These are phyloP conservation scores for Penstemon newberryi DNA, from an alignment of 257 asterid genomes.

Conservation along the genomic window DNA sequence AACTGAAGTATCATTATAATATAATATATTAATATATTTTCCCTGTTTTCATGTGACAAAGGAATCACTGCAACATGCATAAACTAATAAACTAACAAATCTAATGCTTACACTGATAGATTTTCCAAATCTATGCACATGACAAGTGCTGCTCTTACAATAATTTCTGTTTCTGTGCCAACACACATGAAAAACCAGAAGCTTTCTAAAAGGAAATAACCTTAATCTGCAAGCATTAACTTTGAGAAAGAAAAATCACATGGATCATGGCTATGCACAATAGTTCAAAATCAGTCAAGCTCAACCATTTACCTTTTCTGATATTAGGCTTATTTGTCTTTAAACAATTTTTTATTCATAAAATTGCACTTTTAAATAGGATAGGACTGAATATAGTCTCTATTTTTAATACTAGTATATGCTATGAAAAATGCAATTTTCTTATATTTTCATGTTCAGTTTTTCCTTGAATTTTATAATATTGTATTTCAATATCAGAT, in stretches of 20 bases:
- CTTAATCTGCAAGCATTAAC: conserved; percentile 31
- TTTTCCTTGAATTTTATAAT: too few relatives aligned
- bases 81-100: conserved; percentile 12
- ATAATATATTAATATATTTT: conserved; percentile 1
- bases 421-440: neutral
- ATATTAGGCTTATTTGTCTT: too few relatives aligned
- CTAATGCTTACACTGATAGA: conserved; percentile 20
- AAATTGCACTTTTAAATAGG: neutral
- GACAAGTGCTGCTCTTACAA: conserved; percentile 25
- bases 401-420: neutral
- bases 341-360: neutral
- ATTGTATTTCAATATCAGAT: conserved; percentile 6
- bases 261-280: neutral
- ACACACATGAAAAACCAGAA: neutral
- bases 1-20: neutral
- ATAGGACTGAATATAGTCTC: too few relatives aligned
- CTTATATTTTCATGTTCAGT: neutral
- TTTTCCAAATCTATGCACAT: conserved; percentile 40
- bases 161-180: conserved; percentile 9
- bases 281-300: too few relatives aligned
- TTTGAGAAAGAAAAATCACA: conserved; percentile 5
- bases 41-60: conserved; percentile 33
- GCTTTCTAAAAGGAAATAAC: conserved; percentile 11
- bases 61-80: conserved; percentile 35
- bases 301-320: too few relatives aligned